phyloP scores from a whole-genome alignment of 2,329 filamentous ascomycete species.

The Colletotrichum salicis region DNA sequence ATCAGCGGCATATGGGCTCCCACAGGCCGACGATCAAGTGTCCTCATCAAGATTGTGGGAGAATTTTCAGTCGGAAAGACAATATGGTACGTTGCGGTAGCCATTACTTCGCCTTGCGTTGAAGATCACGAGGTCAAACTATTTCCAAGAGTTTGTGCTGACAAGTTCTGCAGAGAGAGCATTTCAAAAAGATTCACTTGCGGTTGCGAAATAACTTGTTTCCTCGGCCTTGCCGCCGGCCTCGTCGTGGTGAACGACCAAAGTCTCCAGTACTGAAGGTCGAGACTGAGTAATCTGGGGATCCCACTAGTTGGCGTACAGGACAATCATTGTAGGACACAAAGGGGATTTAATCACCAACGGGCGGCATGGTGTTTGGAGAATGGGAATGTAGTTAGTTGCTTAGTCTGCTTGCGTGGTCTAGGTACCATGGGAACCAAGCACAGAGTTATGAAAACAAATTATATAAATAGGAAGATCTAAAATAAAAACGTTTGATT shows the following conservation, averaged over 20 bases:
- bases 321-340: neutral
- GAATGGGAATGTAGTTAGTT: neutral
- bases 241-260: neutral
- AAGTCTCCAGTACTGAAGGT: neutral
- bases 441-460: neutral
- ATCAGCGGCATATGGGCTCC: conserved; percentile 22
- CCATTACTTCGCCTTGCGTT: too few relatives aligned
- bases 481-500: neutral
- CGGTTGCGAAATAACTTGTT: conserved; percentile 16
- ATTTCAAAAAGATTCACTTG: conserved; percentile 24
- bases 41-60: conserved; percentile 16
- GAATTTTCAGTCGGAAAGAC: conserved; percentile 23
- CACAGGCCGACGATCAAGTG: conserved; percentile 17
- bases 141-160: neutral
- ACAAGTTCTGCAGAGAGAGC: conserved; percentile 4
- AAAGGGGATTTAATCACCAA: neutral
- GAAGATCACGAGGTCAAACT: neutral
- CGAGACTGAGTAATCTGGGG: neutral
- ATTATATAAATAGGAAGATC: neutral
- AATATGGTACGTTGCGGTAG: neutral
- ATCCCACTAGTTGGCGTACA: neutral
- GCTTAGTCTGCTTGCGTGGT: neutral
- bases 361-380: neutral
- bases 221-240: conserved; percentile 10
- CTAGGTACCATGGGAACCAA: neutral